Evolutionary conservation across 179 eudicot genomes (phyloP).

Genomic region (Camellia oleifera): DNA sequence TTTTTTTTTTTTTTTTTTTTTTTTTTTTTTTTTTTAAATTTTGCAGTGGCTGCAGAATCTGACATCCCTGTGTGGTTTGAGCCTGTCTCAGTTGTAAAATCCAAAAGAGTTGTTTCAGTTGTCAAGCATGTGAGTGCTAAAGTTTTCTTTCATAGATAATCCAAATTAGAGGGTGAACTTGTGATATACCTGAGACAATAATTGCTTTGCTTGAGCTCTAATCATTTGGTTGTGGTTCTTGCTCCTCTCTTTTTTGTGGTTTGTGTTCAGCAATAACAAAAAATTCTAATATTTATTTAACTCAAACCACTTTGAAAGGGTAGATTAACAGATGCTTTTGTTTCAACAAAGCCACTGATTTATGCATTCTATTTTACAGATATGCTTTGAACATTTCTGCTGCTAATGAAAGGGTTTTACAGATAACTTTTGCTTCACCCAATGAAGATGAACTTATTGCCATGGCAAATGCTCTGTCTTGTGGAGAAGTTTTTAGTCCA

Average conservation of each 20-base stretch:
- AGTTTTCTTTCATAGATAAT: neutral
- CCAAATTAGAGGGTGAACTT: neutral
- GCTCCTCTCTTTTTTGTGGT: neutral
- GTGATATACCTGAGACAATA: neutral
- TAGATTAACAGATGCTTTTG: neutral
- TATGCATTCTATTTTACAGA: neutral
- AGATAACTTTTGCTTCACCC: slow-evolving; percentile 90
- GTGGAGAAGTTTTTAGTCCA: slow-evolving; percentile 37
- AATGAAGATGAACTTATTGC: slow-evolving; percentile 91
- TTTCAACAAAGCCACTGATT: neutral
- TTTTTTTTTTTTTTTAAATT: neutral
- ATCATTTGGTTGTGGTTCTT: slow-evolving; percentile 2
- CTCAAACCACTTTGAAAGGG: neutral
- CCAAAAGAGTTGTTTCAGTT: slow-evolving; percentile 67
- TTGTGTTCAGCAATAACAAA: neutral
- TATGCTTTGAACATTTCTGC: neutral
- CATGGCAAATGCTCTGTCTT: slow-evolving; percentile 83
- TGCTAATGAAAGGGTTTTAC: slow-evolving; percentile 14
- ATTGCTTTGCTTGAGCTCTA: slow-evolving; percentile 3
- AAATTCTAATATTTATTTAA: neutral
- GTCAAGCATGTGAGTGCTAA: slow-evolving; percentile 65
- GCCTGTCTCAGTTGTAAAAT: slow-evolving; percentile 93
- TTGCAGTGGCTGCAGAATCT: slow-evolving; percentile 75
- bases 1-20: neutral
- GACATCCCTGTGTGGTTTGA: slow-evolving; percentile 87